Percentiles rank a stretch among this genome's conserved stretches.
Conservation (phyloP, 371 early-diverging fungal species). For the Mucor lusitanicus region DNA sequence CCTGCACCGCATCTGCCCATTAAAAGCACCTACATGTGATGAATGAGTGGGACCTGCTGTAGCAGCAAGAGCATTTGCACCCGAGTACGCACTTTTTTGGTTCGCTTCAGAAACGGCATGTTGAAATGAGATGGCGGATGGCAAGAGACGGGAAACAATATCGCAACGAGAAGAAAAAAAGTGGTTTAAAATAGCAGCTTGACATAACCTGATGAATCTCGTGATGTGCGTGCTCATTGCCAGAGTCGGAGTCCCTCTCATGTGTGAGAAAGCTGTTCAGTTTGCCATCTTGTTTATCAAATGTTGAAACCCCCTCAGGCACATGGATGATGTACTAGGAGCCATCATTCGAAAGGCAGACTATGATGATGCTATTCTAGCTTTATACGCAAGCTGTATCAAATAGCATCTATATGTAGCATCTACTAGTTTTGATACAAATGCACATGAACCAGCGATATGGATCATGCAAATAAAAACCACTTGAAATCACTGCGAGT, state of each 20-base stretch:
- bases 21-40: conserved; percentile 54
- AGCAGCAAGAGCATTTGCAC: background rate
- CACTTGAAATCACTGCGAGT: background rate
- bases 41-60: background rate
- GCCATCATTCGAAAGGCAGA: too few relatives aligned
- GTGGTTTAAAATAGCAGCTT: conserved; percentile 1
- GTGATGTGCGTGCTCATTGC: conserved; percentile 1
- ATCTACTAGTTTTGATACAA: too few relatives aligned
- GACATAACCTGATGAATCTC: conserved; percentile 19
- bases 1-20: conserved; percentile 96
- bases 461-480: too few relatives aligned
- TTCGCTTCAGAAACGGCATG: conserved; percentile 9
- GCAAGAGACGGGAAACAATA: background rate
- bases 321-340: too few relatives aligned
- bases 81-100: conserved; percentile 17
- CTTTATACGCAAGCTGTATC: too few relatives aligned
- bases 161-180: conserved; percentile 1
- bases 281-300: background rate
- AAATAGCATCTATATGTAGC: too few relatives aligned
- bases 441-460: too few relatives aligned
- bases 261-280: background rate
- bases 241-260: conserved; percentile 9
- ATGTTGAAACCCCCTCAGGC: too few relatives aligned
- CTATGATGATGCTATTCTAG: too few relatives aligned
- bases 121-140: background rate